Conservation (phyloP, 371 early-diverging fungal genomes). For the Entomophthora muscae region DNA sequence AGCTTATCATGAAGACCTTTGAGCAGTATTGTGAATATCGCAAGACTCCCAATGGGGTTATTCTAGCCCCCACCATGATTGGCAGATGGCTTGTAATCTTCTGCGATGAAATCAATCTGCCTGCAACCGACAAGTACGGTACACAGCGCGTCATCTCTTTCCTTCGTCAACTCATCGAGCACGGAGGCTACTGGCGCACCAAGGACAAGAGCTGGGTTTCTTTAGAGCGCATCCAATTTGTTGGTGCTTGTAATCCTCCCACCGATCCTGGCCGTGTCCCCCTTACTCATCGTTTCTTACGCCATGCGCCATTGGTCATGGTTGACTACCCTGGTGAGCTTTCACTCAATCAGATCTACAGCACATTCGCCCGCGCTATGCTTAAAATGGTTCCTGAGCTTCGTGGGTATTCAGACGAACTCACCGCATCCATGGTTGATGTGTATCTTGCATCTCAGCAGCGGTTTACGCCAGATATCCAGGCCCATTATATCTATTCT, state of each 20-base stretch:
- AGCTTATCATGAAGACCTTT: slow-evolving; percentile 85
- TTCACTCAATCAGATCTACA: slow-evolving; percentile 89
- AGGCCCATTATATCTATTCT: slow-evolving; percentile 96
- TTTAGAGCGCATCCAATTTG: slow-evolving; percentile 92
- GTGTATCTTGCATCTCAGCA: slow-evolving; percentile 78
- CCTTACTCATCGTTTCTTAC: slow-evolving; percentile 84
- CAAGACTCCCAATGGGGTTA: slow-evolving; percentile 82
- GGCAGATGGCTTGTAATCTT: slow-evolving; percentile 95
- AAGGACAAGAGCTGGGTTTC: slow-evolving; percentile 82
- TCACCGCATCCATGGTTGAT: slow-evolving; percentile 95
- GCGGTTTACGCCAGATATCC: slow-evolving; percentile 88
- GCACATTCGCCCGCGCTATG: slow-evolving; percentile 81
- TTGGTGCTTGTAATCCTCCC: slow-evolving; percentile 98
- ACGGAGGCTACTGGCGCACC: slow-evolving; percentile 92
- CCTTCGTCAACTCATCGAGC: slow-evolving; percentile 86
- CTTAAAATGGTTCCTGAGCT: slow-evolving; percentile 86
- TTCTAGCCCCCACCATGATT: slow-evolving; percentile 65
- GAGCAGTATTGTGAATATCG: slow-evolving; percentile 97
- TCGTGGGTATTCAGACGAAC: slow-evolving; percentile 77
- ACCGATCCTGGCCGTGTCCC: slow-evolving; percentile 97
- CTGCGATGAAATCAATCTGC: slow-evolving; percentile 98
- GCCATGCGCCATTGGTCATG: slow-evolving; percentile 91
- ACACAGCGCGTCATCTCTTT: slow-evolving; percentile 96
- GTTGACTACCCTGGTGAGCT: slow-evolving; percentile 94
- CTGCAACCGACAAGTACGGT: slow-evolving; percentile 88